These are phyloP conservation scores for Apiospora rasikravindrae DNA, from an alignment of 2,329 filamentous ascomycete species.

Conservation along the genomic window DNA sequence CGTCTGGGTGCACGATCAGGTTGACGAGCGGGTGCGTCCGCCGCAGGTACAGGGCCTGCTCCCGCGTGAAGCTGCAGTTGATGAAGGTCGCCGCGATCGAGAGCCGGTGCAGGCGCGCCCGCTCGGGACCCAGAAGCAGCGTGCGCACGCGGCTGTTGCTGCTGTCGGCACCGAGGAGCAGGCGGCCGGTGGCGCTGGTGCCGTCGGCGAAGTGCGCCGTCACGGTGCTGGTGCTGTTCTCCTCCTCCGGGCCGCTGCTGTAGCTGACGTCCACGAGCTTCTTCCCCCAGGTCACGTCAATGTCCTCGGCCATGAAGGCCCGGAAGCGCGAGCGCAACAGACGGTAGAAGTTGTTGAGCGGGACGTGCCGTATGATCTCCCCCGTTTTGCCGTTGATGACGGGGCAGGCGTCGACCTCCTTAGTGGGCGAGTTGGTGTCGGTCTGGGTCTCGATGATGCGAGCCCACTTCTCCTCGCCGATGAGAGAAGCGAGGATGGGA, in stretches of 20 bases:
- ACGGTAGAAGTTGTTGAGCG: slow-evolving; percentile 28
- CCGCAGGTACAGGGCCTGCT: slow-evolving; percentile 49
- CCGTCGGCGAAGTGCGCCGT: slow-evolving; percentile 41
- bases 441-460: slow-evolving; percentile 26
- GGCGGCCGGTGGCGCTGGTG: slow-evolving; percentile 31
- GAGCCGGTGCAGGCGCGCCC: slow-evolving; percentile 42
- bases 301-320: slow-evolving; percentile 37
- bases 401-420: slow-evolving; percentile 21
- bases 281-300: slow-evolving; percentile 46
- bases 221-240: slow-evolving; percentile 24
- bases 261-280: slow-evolving; percentile 41
- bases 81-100: slow-evolving; percentile 52
- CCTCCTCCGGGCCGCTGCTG: slow-evolving; percentile 30
- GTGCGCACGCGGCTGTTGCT: slow-evolving; percentile 36
- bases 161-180: slow-evolving; percentile 43
- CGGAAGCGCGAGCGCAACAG: slow-evolving; percentile 43
- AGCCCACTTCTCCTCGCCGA: slow-evolving; percentile 31
- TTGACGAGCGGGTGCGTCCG: slow-evolving; percentile 48
- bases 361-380: slow-evolving; percentile 25
- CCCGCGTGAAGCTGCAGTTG: slow-evolving; percentile 45
- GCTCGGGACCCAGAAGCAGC: slow-evolving; percentile 37
- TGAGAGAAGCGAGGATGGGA: slow-evolving; percentile 28
- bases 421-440: slow-evolving; percentile 28
- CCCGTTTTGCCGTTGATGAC: slow-evolving; percentile 33
- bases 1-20: slow-evolving; percentile 47